Evolutionary conservation across 345 rosid species (phyloP).

Genomic region (Excoecaria agallocha): DNA sequence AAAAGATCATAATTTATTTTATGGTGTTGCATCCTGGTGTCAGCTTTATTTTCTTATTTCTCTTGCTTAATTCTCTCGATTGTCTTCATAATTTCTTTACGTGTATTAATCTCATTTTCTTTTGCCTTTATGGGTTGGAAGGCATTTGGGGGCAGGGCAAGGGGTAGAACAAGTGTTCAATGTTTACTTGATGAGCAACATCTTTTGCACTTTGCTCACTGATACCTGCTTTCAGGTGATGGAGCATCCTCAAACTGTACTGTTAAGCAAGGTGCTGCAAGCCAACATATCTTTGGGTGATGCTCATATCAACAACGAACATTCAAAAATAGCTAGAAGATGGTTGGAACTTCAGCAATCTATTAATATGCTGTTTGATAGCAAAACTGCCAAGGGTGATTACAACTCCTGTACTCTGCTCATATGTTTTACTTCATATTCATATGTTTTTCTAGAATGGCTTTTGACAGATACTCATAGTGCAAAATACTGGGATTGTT

Average conservation of each 20-base stretch:
- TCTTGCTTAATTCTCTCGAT: not conserved
- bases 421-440: not conserved
- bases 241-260: slow-evolving; percentile 88
- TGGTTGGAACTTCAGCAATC: slow-evolving; percentile 95
- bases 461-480: not conserved
- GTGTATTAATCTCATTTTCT: not conserved
- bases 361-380: slow-evolving; percentile 67
- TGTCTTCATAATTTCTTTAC: not conserved
- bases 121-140: not conserved
- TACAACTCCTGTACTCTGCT: slow-evolving; percentile 4
- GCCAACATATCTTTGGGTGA: slow-evolving; percentile 62
- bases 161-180: not conserved
- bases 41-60: not conserved
- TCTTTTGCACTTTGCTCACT: slow-evolving; percentile 11
- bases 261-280: slow-evolving; percentile 66
- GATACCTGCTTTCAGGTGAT: slow-evolving; percentile 52
- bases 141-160: not conserved
- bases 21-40: not conserved
- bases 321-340: slow-evolving; percentile 36
- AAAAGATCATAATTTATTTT: not conserved
- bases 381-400: slow-evolving; percentile 73
- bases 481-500: not conserved
- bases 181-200: not conserved
- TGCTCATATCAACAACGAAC: slow-evolving; percentile 49
- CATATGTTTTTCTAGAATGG: not conserved